Conservation (phyloP, 768 basidiomycete genomes). For the Termitomyces sp. region DNA sequence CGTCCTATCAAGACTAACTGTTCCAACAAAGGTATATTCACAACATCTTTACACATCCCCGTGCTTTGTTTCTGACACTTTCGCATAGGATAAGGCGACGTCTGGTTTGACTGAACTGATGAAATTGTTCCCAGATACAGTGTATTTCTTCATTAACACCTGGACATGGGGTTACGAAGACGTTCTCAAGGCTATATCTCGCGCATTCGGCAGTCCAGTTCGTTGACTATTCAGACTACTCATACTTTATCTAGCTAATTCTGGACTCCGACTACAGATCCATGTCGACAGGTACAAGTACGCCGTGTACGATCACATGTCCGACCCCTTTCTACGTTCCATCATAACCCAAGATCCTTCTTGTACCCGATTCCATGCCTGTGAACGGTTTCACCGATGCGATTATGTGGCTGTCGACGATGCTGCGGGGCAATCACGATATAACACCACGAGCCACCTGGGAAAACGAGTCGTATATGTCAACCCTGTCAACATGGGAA, state of each 20-base stretch:
- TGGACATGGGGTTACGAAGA: slow-evolving; percentile 99
- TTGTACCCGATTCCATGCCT: slow-evolving; percentile 86
- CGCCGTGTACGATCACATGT: slow-evolving; percentile 49
- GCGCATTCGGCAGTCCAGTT: slow-evolving; percentile 60
- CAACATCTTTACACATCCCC: neutral
- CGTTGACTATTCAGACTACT: slow-evolving; percentile 3
- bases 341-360: slow-evolving; percentile 57
- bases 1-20: slow-evolving; percentile 41
- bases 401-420: slow-evolving; percentile 45
- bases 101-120: slow-evolving; percentile 66
- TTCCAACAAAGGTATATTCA: slow-evolving; percentile 54
- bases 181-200: slow-evolving; percentile 68
- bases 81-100: slow-evolving; percentile 54
- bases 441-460: slow-evolving; percentile 31
- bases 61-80: neutral
- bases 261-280: slow-evolving; percentile 39
- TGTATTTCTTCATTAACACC: slow-evolving; percentile 81
- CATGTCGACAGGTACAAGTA: slow-evolving; percentile 91
- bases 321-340: slow-evolving; percentile 54
- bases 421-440: slow-evolving; percentile 16
- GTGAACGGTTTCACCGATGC: slow-evolving; percentile 80
- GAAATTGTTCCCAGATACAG: slow-evolving; percentile 52
- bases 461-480: slow-evolving; percentile 71
- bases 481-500: slow-evolving; percentile 73
- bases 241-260: neutral